These are phyloP conservation scores for Sclerotinia sclerotiorum DNA, from an alignment of 2,329 filamentous ascomycete species.

Conservation along the genomic window DNA sequence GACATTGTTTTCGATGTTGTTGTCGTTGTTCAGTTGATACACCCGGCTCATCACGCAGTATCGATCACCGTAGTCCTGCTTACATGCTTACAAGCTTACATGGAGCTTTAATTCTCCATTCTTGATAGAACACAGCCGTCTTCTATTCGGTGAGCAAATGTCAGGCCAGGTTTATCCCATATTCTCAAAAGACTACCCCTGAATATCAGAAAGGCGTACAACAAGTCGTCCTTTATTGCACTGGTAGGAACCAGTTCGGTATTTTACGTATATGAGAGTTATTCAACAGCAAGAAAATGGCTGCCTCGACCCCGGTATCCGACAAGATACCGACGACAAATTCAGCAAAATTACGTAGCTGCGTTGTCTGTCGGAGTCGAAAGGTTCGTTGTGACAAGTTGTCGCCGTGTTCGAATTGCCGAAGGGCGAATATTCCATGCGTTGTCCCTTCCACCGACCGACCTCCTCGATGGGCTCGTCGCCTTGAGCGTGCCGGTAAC, in stretches of 20 bases:
- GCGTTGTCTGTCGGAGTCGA: slow-evolving; percentile 52
- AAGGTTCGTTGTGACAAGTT: slow-evolving; percentile 60
- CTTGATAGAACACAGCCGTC: not conserved
- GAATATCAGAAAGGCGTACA: not conserved
- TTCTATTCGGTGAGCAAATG: not conserved
- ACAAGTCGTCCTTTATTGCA: not conserved
- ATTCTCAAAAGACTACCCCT: too few relatives aligned
- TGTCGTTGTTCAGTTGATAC: too few relatives aligned
- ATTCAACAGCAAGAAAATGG: not conserved
- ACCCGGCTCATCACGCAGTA: not conserved
- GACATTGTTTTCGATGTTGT: too few relatives aligned
- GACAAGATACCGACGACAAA: not conserved
- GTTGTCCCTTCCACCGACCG: slow-evolving; percentile 51
- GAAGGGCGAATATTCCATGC: slow-evolving; percentile 53
- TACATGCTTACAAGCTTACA: not conserved
- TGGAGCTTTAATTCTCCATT: not conserved
- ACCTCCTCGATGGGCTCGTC: slow-evolving; percentile 55
- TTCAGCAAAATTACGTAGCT: slow-evolving; percentile 46
- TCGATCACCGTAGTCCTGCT: not conserved
- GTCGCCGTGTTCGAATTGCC: slow-evolving; percentile 58
- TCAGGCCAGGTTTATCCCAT: too few relatives aligned
- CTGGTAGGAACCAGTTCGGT: too few relatives aligned
- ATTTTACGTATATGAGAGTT: not conserved
- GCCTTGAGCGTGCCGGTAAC: slow-evolving; percentile 46
- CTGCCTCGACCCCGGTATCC: not conserved